Evolutionary conservation across 352 stramenopile genomes (phyloP).

Genomic region (Vaucheria bursata): DNA sequence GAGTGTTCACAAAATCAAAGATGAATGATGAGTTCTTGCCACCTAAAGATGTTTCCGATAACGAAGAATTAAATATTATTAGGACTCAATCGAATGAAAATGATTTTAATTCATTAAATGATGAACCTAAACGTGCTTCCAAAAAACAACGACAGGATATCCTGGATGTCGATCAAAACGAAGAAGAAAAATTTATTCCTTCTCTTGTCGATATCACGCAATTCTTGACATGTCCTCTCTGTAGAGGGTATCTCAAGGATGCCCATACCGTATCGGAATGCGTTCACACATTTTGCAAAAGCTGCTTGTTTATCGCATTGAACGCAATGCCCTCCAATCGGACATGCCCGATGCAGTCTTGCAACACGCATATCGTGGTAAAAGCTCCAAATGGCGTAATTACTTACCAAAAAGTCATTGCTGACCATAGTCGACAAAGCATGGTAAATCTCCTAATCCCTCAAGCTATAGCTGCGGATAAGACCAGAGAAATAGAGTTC

Average conservation of each 20-base stretch:
- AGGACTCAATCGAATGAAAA: no score
- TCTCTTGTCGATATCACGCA: conserved; percentile 51
- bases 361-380: conserved; percentile 48
- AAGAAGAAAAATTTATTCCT: background rate
- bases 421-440: conserved; percentile 6
- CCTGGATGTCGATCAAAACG: no score
- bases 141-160: no score
- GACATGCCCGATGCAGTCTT: background rate
- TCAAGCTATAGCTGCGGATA: no score
- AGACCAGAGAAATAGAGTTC: no score
- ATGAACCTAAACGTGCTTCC: no score
- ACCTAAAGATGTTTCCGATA: no score
- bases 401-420: conserved; percentile 44
- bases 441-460: no score
- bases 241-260: conserved; percentile 59
- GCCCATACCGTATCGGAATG: conserved; percentile 69
- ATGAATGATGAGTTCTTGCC: no score
- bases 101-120: no score
- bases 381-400: conserved; percentile 57
- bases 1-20: no score
- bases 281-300: conserved; percentile 73
- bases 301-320: conserved; percentile 67
- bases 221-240: conserved; percentile 62
- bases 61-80: no score
- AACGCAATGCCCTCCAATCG: conserved; percentile 29